A percentile compares a stretch with the other conserved stretches of the same genome.
These are phyloP conservation scores for Tephrocybe sp. DNA, from an alignment of 768 basidiomycete species.

Conservation along the genomic window DNA sequence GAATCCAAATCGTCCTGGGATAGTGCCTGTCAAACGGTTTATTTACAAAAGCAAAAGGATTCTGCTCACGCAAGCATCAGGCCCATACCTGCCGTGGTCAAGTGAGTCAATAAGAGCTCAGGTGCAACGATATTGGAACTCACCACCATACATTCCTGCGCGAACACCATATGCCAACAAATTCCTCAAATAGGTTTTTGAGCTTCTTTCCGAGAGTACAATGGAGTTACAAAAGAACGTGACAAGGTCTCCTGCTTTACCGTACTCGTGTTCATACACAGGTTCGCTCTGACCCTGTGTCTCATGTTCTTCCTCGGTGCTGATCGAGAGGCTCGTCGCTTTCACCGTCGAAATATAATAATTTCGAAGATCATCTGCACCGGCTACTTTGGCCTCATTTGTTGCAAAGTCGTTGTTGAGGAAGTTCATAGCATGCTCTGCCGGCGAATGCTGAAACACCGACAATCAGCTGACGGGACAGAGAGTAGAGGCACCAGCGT, in stretches of 20 bases:
- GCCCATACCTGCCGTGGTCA: constrained; percentile 37
- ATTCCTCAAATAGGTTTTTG: constrained; percentile 53
- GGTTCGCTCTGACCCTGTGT: constrained; percentile 1
- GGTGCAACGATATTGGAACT: constrained; percentile 9
- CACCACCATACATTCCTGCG: constrained; percentile 53
- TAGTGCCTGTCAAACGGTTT: constrained; percentile 11
- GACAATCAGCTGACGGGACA: constrained; percentile 12
- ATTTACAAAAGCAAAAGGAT: neutral
- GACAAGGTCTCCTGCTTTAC: constrained; percentile 27
- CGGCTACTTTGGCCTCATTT: constrained; percentile 16
- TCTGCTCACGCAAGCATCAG: constrained; percentile 40
- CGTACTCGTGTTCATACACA: constrained; percentile 12
- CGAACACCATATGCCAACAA: constrained; percentile 59
- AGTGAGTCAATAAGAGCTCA: constrained; percentile 1
- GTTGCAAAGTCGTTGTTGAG: constrained; percentile 47
- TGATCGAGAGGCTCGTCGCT: neutral
- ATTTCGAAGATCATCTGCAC: constrained; percentile 30
- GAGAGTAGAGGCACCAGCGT: constrained; percentile 10
- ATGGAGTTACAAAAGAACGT: constrained; percentile 41
- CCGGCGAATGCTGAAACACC: constrained; percentile 43
- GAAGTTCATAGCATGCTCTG: constrained; percentile 61
- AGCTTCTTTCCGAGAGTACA: constrained; percentile 47
- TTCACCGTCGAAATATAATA: constrained; percentile 30
- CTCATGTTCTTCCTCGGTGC: neutral
- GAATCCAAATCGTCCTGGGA: constrained; percentile 54